Evolutionary conservation across 2,329 filamentous ascomycete species (phyloP).

Genomic region (Alternaria sp.): DNA sequence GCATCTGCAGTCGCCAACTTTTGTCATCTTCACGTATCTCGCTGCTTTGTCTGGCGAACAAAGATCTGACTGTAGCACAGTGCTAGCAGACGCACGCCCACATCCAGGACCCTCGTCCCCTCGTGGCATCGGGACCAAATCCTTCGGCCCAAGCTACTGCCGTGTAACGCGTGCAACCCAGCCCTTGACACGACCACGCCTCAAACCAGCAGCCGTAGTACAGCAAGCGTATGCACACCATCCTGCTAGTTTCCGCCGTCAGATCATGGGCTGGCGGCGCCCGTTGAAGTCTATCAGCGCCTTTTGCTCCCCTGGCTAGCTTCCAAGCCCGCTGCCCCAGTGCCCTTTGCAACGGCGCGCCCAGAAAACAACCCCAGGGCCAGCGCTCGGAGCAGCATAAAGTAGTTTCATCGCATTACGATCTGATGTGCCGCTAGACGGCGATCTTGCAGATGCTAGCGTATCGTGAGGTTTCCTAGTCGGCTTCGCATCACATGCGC

Average conservation of each 20-base stretch:
- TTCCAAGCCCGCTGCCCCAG: conserved; percentile 24
- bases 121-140: conserved; percentile 28
- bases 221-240: conserved; percentile 33
- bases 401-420: conserved; percentile 32
- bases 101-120: conserved; percentile 21
- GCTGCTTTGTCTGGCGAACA: conserved; percentile 13
- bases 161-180: conserved; percentile 39
- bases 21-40: conserved; percentile 1
- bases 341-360: conserved; percentile 25
- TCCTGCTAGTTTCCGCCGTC: conserved; percentile 50
- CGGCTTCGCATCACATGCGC: conserved; percentile 4
- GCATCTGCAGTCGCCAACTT: background rate
- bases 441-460: conserved; percentile 42
- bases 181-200: conserved; percentile 37
- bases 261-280: conserved; percentile 34
- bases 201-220: conserved; percentile 33
- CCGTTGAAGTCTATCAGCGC: conserved; percentile 32
- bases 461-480: conserved; percentile 8
- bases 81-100: conserved; percentile 12
- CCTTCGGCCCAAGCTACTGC: conserved; percentile 31
- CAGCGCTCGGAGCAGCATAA: conserved; percentile 11
- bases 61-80: conserved; percentile 15
- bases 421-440: conserved; percentile 38
- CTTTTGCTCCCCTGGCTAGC: conserved; percentile 32
- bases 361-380: conserved; percentile 21